Evolutionary conservation across 2,329 filamentous ascomycete species (phyloP).

Genomic region (Sclerotinia borealis): DNA sequence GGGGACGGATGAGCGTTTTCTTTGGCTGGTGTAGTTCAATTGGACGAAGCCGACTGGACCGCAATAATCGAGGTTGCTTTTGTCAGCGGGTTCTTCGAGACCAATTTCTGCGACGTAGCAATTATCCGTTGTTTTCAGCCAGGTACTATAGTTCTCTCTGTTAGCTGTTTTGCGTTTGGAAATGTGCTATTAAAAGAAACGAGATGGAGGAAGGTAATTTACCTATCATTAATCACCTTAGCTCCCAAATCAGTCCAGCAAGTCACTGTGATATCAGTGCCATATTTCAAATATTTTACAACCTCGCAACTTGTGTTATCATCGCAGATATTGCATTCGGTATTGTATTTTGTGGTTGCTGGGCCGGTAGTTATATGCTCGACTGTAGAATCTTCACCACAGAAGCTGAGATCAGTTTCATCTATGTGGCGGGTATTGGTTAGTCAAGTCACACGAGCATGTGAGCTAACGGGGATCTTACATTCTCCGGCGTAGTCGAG

Average conservation of each 20-base stretch:
- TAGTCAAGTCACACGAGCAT: not conserved
- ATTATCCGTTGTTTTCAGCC: constrained; percentile 20
- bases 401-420: constrained; percentile 17
- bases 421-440: not conserved
- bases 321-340: constrained; percentile 22
- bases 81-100: constrained; percentile 13
- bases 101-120: constrained; percentile 20
- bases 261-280: constrained; percentile 17
- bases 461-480: not conserved
- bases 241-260: constrained; percentile 20
- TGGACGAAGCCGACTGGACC: constrained; percentile 22
- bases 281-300: constrained; percentile 15
- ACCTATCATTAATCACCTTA: constrained; percentile 16
- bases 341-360: constrained; percentile 17
- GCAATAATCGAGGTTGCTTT: constrained; percentile 20
- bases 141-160: constrained; percentile 11
- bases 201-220: not conserved
- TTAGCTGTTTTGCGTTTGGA: not conserved
- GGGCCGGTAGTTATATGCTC: constrained; percentile 18
- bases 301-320: constrained; percentile 15
- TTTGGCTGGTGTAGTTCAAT: constrained; percentile 14
- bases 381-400: constrained; percentile 14
- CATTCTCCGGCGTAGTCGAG: constrained; percentile 18
- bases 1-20: not conserved
- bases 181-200: not conserved